phyloP scores from a whole-genome alignment of 305 asterid genomes.

The Solanum hybrid region DNA sequence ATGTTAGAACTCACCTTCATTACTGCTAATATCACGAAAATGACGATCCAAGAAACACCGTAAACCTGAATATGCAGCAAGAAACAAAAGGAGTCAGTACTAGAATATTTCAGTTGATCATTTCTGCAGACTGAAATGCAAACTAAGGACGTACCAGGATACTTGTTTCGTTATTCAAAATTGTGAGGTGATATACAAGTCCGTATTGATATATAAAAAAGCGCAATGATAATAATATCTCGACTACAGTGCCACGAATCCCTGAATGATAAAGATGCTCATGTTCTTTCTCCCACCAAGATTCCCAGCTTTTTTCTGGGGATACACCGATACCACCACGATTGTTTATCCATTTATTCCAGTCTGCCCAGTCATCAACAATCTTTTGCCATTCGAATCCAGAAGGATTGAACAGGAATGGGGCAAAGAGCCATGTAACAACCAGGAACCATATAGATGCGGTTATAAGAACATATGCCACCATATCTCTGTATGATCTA shows the following conservation, averaged over 20 bases:
- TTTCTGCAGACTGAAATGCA: not conserved
- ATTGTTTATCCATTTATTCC: slow-evolving; percentile 92
- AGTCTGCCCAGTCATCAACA: slow-evolving; percentile 91
- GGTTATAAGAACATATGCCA: slow-evolving; percentile 65
- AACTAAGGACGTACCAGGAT: slow-evolving; percentile 45
- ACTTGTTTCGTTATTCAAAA: slow-evolving; percentile 33
- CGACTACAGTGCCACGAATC: slow-evolving; percentile 58
- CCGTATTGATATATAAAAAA: slow-evolving; percentile 90
- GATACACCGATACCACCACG: slow-evolving; percentile 94
- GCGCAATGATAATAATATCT: slow-evolving; percentile 73
- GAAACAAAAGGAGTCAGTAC: not conserved
- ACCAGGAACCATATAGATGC: slow-evolving; percentile 87
- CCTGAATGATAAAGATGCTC: slow-evolving; percentile 79
- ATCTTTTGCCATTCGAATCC: slow-evolving; percentile 98
- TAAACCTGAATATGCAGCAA: slow-evolving; percentile 47
- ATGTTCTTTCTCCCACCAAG: slow-evolving; percentile 97
- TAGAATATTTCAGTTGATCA: not conserved
- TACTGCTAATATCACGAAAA: slow-evolving; percentile 41
- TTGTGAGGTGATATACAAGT: slow-evolving; percentile 78
- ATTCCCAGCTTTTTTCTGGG: slow-evolving; percentile 93
- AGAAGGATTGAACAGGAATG: slow-evolving; percentile 89
- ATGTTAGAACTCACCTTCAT: slow-evolving; percentile 55
- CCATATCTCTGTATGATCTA: slow-evolving; percentile 42
- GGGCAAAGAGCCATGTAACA: slow-evolving; percentile 95
- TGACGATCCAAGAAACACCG: slow-evolving; percentile 83